Evolutionary conservation across 768 basidiomycete genomes (phyloP), one percentile per base, ranked within the genome.

Genomic region (Tulasnella sp.): DNA sequence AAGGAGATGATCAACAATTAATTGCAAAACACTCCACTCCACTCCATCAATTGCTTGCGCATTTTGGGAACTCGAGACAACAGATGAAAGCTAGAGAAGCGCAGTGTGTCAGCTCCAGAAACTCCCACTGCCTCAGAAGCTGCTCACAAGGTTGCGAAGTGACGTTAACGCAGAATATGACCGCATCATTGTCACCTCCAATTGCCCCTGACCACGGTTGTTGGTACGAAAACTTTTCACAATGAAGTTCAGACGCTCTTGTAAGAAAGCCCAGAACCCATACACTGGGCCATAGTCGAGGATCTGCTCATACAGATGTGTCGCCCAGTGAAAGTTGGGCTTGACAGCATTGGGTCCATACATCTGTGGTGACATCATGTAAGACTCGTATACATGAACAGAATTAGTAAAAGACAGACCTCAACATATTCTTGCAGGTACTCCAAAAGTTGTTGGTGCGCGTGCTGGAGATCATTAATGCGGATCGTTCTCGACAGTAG

Each of bases 261-360:
- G 86, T 0, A 87, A 82, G 75, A 87, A 88, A 0, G 83, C 86
- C 87, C 87, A 88, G 77, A 87, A 88, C 12, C 83, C 84, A 42
- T 86, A 85, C 0, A 88, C 80, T 5, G 87, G 87, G 0, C 88
- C 86, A 77, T 84, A 88, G 64, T 86, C 84, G 0, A 81, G 82
- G 0, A 86, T 81, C 69, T 81, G 84, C 0, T 81, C 83, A 0
- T 83, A 50, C 0, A 85, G 83, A 60, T 88, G 87, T 0, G 83
- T 86, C 0, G 84, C 82, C 42, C 85, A 88, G 77, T 88, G 88
- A 69, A 86, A 85, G 80, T 88, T 88, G 2, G 86, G 88, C 31
- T 83, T 82, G 9, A 88, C 84, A 5, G 84, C 82, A 0, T 78
- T 81, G 0, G 82, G 79, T 0, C 87, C 85, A 74, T 87, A 87